Base-by-base conservation (phyloP, 2,329 filamentous ascomycete genomes). In the Colletotrichum scovillei region DNA sequence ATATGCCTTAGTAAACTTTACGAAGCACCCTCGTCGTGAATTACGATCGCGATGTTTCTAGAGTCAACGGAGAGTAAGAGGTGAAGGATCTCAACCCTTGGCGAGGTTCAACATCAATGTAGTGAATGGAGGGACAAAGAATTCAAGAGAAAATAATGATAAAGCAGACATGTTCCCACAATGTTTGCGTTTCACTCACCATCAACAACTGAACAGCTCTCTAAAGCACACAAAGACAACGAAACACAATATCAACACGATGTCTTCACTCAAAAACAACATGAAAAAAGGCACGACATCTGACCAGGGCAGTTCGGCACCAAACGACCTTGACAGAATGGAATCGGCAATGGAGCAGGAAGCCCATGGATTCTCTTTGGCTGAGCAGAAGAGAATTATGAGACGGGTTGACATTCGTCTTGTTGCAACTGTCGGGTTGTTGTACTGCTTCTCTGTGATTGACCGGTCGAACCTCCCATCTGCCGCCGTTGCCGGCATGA, bases 401-500 rank as follows among this genome's bases (percentile, higher is more conserved):
- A 69, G 69, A 5, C 65, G 69, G 0, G 65, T 87, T 77, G 79
- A 85, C 14, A 75, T 86, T 49, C 76, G 78, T 1, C 76, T 81
- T 9, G 59, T 81, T 5, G 77, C 79, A 14, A 77, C 79, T 62
- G 78, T 81, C 38, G 75, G 65, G 3, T 30, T 69, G 19, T 28
- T 77, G 24, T 76, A 77, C 42, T 74, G 66, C 68, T 72, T 77
- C 66, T 76, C 72, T n/a, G 73, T 77, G 28, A 72, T 77, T 11
- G 75, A 77, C 58, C 72, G 76, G 4, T 71, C 68, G 5, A 77
- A 76, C 30, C 63, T 74, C 0, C 67, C 72, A 1, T 67, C 70
- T 14, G 75, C 74, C 8, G 70, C 75, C 11, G 76, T 77, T 42
- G 70, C 75, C 14, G 75, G 75, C 9, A 76, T 76, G 74, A 63